Conservation (phyloP, 2,329 filamentous ascomycete genomes). For the Botrytis tulipae region DNA sequence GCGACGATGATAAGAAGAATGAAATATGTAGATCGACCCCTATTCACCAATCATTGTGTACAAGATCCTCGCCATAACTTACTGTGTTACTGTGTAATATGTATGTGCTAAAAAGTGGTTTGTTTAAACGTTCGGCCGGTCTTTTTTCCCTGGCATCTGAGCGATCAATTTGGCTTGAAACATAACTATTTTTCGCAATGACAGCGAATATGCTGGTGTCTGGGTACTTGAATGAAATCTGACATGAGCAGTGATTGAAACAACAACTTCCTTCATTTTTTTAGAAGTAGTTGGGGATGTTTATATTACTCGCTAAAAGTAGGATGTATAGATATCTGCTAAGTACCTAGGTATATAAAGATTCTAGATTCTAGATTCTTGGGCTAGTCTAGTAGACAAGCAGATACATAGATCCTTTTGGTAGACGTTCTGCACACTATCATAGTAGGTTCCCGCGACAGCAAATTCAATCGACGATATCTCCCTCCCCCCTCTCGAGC, state of each 20-base stretch:
- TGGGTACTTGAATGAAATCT: background rate
- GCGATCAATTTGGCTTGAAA: background rate
- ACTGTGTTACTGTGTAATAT: background rate
- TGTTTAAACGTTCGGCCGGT: background rate
- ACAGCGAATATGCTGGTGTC: background rate
- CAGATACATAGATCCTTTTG: background rate
- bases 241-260: background rate
- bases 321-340: background rate
- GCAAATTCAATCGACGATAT: background rate
- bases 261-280: background rate
- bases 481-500: background rate
- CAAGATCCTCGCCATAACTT: background rate
- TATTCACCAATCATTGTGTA: slow-evolving; percentile 12
- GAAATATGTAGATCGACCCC: slow-evolving; percentile 10
- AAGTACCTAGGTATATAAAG: background rate
- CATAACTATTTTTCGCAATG: background rate
- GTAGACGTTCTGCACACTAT: background rate
- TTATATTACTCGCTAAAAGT: background rate
- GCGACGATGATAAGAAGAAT: slow-evolving; percentile 8
- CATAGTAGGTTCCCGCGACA: background rate
- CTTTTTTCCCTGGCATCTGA: background rate
- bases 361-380: slow-evolving; percentile 1
- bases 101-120: background rate
- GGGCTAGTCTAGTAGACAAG: background rate
- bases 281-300: background rate